These are phyloP conservation scores for Talaromyces sp. DNA, from an alignment of 2,329 filamentous ascomycete species.

Conservation along the genomic window DNA sequence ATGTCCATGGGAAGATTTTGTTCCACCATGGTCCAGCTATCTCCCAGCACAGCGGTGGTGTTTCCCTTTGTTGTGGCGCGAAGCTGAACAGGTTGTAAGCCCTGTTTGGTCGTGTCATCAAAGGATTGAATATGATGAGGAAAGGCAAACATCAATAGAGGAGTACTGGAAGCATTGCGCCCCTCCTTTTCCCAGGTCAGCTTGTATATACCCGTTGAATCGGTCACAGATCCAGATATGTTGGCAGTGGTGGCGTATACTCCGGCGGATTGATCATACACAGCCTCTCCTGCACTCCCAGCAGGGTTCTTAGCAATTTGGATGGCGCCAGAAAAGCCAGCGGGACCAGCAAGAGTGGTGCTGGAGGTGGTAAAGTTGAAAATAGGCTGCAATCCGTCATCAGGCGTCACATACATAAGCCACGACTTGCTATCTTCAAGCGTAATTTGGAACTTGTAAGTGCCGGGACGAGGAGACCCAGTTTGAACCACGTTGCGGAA, in stretches of 20 bases:
- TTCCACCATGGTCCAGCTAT: slow-evolving; percentile 75
- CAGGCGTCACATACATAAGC: slow-evolving; percentile 69
- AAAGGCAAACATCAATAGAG: slow-evolving; percentile 77
- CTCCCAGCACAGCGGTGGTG: slow-evolving; percentile 64
- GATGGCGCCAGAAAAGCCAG: slow-evolving; percentile 68
- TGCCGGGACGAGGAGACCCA: slow-evolving; percentile 52
- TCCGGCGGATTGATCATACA: slow-evolving; percentile 72
- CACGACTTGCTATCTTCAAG: slow-evolving; percentile 70
- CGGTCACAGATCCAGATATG: slow-evolving; percentile 56
- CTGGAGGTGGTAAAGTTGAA: slow-evolving; percentile 60
- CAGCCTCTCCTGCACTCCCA: slow-evolving; percentile 51
- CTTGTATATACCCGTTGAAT: slow-evolving; percentile 61
- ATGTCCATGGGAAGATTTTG: slow-evolving; percentile 64
- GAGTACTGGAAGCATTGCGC: slow-evolving; percentile 44
- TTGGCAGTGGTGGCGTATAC: slow-evolving; percentile 62
- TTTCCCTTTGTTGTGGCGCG: slow-evolving; percentile 81
- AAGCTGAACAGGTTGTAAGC: slow-evolving; percentile 53
- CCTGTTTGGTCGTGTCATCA: slow-evolving; percentile 48
- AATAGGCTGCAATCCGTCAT: slow-evolving; percentile 54
- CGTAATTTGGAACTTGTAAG: slow-evolving; percentile 69
- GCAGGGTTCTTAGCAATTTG: slow-evolving; percentile 75
- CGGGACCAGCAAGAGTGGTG: slow-evolving; percentile 57
- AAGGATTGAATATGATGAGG: slow-evolving; percentile 82
- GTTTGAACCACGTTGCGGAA: slow-evolving; percentile 59
- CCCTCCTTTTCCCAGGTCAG: slow-evolving; percentile 71